A percentile compares a stretch with the other conserved stretches of the same genome.
Evolutionary conservation across 106 monocot species (phyloP).

Genomic region (Phalaenopsis equestris): DNA sequence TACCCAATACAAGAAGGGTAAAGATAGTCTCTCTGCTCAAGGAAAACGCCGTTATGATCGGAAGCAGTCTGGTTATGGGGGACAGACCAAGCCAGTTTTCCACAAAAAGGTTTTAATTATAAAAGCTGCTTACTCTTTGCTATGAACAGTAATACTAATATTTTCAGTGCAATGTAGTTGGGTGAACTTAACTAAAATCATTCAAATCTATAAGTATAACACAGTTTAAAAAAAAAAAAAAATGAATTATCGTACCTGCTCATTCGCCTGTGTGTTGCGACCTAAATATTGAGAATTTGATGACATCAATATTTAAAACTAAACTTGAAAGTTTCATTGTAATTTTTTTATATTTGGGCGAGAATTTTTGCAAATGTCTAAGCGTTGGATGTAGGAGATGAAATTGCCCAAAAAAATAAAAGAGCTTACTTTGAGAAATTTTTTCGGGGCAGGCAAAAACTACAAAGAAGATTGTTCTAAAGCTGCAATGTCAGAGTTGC

Average conservation of each 20-base stretch:
- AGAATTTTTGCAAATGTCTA: background rate
- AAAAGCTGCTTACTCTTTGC: background rate
- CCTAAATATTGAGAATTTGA: too few relatives aligned
- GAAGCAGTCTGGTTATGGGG: conserved; percentile 84
- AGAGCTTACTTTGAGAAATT: background rate
- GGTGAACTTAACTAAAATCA: too few relatives aligned
- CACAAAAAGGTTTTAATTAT: conserved; percentile 60
- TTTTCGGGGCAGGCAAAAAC: conserved; percentile 63
- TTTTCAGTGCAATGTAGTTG: too few relatives aligned
- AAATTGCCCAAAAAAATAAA: background rate
- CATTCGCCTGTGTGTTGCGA: too few relatives aligned
- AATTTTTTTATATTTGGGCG: too few relatives aligned
- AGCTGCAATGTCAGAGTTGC: conserved; percentile 86
- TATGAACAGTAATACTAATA: too few relatives aligned
- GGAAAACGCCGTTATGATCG: conserved; percentile 83
- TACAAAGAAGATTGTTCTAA: conserved; percentile 82
- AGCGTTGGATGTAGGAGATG: background rate
- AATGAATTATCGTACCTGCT: too few relatives aligned
- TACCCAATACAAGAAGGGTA: conserved; percentile 68
- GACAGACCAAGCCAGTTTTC: conserved; percentile 86
- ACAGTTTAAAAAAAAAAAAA: too few relatives aligned
- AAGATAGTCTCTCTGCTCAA: conserved; percentile 61
- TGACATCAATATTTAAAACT: too few relatives aligned
- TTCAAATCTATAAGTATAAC: too few relatives aligned
- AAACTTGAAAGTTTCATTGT: too few relatives aligned